These are phyloP conservation scores for Tetrahymena malaccensis DNA, from an alignment of 73 alveolate species.

Conservation along the genomic window DNA sequence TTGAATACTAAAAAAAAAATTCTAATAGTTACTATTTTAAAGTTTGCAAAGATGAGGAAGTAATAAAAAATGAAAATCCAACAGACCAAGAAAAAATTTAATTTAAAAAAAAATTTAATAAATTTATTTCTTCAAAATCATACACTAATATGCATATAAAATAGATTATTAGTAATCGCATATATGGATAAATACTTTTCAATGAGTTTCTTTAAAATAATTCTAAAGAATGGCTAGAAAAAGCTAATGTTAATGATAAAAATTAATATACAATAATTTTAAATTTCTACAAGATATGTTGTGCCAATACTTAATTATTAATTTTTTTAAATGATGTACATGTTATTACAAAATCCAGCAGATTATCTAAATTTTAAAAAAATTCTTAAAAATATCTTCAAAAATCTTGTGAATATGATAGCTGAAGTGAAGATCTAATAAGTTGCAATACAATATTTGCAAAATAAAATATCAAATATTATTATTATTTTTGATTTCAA, in stretches of 20 bases:
- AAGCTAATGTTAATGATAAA: not conserved
- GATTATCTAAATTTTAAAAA: not conserved
- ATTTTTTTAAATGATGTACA: not conserved
- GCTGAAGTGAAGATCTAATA: too few relatives aligned
- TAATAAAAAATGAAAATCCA: not conserved
- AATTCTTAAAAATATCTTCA: too few relatives aligned
- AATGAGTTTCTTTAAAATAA: not conserved
- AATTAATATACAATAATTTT: not conserved
- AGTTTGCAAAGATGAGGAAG: not conserved
- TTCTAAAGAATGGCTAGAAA: not conserved
- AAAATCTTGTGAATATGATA: too few relatives aligned
- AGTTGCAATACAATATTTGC: too few relatives aligned
- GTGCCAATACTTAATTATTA: not conserved
- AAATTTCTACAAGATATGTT: not conserved
- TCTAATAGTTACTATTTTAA: not conserved
- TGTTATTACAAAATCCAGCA: not conserved
- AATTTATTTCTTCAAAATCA: not conserved
- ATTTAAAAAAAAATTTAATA: not conserved
- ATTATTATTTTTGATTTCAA: too few relatives aligned
- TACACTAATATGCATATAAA: not conserved
- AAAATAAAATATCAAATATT: too few relatives aligned
- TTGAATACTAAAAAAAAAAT: not conserved
- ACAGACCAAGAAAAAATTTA: not conserved
- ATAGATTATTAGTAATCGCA: not conserved
- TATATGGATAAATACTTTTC: not conserved